Conservation (phyloP, 1,284 basidiomycete species). For the Serendipita sp. region DNA sequence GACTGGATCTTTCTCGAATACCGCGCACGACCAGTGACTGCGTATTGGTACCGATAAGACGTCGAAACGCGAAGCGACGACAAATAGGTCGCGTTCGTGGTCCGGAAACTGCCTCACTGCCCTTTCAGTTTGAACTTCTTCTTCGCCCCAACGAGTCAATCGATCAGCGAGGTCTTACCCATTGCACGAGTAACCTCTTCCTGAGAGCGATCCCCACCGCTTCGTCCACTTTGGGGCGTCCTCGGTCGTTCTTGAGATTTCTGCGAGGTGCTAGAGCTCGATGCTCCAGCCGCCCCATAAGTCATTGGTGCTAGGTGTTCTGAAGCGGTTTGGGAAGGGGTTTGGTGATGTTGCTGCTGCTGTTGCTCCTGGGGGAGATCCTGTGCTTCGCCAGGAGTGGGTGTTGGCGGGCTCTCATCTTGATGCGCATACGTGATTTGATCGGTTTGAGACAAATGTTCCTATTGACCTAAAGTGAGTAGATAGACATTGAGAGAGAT, state of each 20-base stretch:
- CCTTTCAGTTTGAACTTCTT: slow-evolving; percentile 3
- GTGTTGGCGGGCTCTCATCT: not conserved
- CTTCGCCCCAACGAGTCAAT: slow-evolving; percentile 7
- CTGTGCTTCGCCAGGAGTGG: not conserved
- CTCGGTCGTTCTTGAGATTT: not conserved
- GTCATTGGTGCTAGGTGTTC: not conserved
- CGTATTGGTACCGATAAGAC: too few relatives aligned
- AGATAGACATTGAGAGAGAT: too few relatives aligned
- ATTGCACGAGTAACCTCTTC: slow-evolving; percentile 1
- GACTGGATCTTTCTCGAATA: too few relatives aligned
- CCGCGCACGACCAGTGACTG: too few relatives aligned
- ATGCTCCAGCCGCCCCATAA: not conserved
- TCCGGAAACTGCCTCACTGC: not conserved
- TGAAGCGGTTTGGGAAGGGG: not conserved
- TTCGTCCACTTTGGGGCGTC: not conserved
- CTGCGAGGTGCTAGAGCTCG: not conserved
- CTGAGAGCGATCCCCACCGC: not conserved
- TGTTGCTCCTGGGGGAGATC: not conserved
- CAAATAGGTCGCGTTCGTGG: not conserved
- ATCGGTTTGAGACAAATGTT: slow-evolving; percentile 2
- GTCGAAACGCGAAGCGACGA: too few relatives aligned
- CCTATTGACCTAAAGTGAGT: not conserved
- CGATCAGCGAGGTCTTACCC: not conserved
- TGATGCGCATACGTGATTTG: not conserved
- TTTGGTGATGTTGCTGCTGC: not conserved